Percentiles rank a stretch among this genome's conserved stretches.
Conservation (phyloP, 805 yeast genomes). For the Metschnikowia noctiluminum region DNA sequence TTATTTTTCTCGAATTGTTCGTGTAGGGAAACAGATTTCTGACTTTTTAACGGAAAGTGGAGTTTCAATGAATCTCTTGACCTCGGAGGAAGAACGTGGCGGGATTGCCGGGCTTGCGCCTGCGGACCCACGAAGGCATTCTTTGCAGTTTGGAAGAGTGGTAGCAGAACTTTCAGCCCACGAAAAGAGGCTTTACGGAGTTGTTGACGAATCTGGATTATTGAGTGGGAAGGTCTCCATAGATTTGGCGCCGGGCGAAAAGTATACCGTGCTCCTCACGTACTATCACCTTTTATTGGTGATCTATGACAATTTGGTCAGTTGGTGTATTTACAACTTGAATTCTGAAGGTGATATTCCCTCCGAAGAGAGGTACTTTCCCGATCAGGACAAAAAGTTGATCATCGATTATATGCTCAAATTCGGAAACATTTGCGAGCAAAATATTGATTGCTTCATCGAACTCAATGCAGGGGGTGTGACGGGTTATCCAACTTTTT, state of each 20-base stretch:
- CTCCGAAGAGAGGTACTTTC: not conserved
- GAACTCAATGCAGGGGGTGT: slow-evolving; percentile 35
- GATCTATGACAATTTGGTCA: slow-evolving; percentile 51
- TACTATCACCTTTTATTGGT: slow-evolving; percentile 51
- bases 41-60: slow-evolving; percentile 21
- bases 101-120: slow-evolving; percentile 1
- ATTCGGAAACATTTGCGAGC: slow-evolving; percentile 45
- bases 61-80: slow-evolving; percentile 9
- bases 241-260: not conserved
- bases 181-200: not conserved
- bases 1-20: slow-evolving; percentile 42
- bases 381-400: not conserved
- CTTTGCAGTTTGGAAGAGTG: not conserved
- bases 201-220: slow-evolving; percentile 1
- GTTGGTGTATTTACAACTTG: slow-evolving; percentile 25
- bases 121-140: not conserved
- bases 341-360: not conserved
- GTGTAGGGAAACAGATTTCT: slow-evolving; percentile 49
- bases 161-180: not conserved
- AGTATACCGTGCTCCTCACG: slow-evolving; percentile 23
- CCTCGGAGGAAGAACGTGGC: slow-evolving; percentile 7
- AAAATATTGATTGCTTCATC: slow-evolving; percentile 44
- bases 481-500: slow-evolving; percentile 45
- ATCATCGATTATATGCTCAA: slow-evolving; percentile 38
- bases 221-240: not conserved